A percentile compares a stretch with the other conserved stretches of the same genome.
These are phyloP conservation scores for Fusarium sp. DNA, from an alignment of 2,329 filamentous ascomycete genomes.

Conservation along the genomic window DNA sequence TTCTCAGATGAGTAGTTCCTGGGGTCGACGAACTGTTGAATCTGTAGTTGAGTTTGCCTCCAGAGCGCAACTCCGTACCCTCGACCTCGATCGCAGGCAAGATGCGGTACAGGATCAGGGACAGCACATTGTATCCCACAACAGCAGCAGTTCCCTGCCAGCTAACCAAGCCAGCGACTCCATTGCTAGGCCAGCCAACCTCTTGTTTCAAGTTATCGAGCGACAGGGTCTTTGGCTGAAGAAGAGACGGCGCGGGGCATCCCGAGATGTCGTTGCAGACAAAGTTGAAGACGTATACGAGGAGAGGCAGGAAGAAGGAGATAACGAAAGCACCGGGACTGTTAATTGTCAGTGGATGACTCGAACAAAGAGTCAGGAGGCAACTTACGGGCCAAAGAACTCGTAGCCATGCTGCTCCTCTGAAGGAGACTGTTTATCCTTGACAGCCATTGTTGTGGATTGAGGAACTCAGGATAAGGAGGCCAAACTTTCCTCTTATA, in stretches of 20 bases:
- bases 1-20: slow-evolving; percentile 30
- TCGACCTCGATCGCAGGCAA: slow-evolving; percentile 80
- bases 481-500: background rate
- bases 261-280: slow-evolving; percentile 93
- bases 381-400: slow-evolving; percentile 65
- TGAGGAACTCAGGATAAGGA: slow-evolving; percentile 8
- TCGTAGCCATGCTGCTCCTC: slow-evolving; percentile 63
- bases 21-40: slow-evolving; percentile 74
- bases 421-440: slow-evolving; percentile 45
- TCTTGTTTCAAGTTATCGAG: slow-evolving; percentile 81
- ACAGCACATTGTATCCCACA: slow-evolving; percentile 82
- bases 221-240: slow-evolving; percentile 78
- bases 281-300: slow-evolving; percentile 85
- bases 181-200: slow-evolving; percentile 82
- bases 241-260: slow-evolving; percentile 86
- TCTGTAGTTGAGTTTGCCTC: slow-evolving; percentile 83
- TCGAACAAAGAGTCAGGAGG: background rate
- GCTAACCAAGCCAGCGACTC: slow-evolving; percentile 77
- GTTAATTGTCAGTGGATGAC: slow-evolving; percentile 16
- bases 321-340: slow-evolving; percentile 84
- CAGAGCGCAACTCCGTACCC: slow-evolving; percentile 77
- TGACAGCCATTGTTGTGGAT: slow-evolving; percentile 48
- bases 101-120: slow-evolving; percentile 78
- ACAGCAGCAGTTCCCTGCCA: slow-evolving; percentile 77
- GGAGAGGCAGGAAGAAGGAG: slow-evolving; percentile 82